Evolutionary conservation across 306 rosid species (phyloP).

Genomic region (Arachis stenosperma): DNA sequence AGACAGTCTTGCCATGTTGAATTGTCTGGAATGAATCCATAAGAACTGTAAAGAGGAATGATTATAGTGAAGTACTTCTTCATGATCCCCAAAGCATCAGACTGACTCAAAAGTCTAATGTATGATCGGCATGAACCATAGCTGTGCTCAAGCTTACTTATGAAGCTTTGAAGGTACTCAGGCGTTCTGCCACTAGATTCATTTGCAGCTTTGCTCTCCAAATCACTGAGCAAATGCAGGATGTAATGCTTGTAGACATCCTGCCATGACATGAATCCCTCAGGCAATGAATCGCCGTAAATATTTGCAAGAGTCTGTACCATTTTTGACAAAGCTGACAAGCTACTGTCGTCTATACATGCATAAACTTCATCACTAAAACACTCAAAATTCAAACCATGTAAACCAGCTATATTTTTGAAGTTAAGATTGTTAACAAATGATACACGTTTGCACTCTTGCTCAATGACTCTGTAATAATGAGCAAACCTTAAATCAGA

Average conservation of each 20-base stretch:
- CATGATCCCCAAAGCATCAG: constrained; percentile 80
- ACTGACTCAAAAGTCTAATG: constrained; percentile 60
- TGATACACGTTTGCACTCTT: constrained; percentile 76
- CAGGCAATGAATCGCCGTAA: constrained; percentile 56
- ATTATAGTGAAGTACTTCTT: constrained; percentile 71
- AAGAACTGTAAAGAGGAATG: constrained; percentile 62
- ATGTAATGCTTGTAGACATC: constrained; percentile 79
- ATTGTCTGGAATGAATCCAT: constrained; percentile 71
- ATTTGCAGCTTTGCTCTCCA: constrained; percentile 64
- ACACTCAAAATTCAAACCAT: constrained; percentile 73
- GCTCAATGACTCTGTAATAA: constrained; percentile 70
- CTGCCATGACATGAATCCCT: constrained; percentile 82
- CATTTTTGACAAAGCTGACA: constrained; percentile 87
- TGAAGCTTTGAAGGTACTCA: constrained; percentile 69
- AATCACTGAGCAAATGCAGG: constrained; percentile 52
- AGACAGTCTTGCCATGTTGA: constrained; percentile 97
- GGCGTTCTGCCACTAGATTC: constrained; percentile 56
- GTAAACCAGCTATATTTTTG: constrained; percentile 89
- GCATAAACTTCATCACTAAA: constrained; percentile 70
- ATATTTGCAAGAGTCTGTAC: constrained; percentile 62
- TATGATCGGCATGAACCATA: constrained; percentile 59
- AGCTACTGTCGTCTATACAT: constrained; percentile 63
- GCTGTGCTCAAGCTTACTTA: constrained; percentile 85
- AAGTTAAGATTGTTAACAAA: constrained; percentile 69
- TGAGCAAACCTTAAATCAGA: constrained; percentile 58